Evolutionary conservation across 2,329 filamentous ascomycete genomes (phyloP).

Genomic region (Epicoccum nigrum): DNA sequence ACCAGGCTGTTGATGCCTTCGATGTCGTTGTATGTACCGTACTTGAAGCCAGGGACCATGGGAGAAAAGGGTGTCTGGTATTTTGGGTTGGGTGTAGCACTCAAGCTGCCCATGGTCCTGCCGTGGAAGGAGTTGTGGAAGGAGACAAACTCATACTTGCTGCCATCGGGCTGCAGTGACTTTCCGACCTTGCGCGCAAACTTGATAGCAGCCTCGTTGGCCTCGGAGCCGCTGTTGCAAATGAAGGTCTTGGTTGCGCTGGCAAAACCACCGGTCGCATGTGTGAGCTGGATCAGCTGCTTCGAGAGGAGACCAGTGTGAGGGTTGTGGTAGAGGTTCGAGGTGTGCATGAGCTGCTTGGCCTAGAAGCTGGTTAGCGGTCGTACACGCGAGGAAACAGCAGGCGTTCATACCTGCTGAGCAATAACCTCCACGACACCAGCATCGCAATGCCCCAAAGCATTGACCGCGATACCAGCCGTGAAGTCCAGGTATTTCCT

Average conservation of each 20-base stretch:
- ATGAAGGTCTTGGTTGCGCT: slow-evolving; percentile 82
- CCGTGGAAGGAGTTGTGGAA: slow-evolving; percentile 95
- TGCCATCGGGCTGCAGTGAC: slow-evolving; percentile 69
- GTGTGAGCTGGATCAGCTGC: slow-evolving; percentile 80
- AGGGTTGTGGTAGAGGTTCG: slow-evolving; percentile 95
- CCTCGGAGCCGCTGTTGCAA: slow-evolving; percentile 95
- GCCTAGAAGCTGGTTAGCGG: slow-evolving; percentile 43
- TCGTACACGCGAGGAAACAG: neutral
- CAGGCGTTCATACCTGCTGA: slow-evolving; percentile 68
- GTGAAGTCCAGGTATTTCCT: slow-evolving; percentile 93
- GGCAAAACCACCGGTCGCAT: slow-evolving; percentile 80
- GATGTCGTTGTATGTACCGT: slow-evolving; percentile 85
- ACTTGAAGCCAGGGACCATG: slow-evolving; percentile 92
- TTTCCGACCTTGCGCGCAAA: slow-evolving; percentile 93
- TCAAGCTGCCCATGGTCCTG: slow-evolving; percentile 91
- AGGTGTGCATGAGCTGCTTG: slow-evolving; percentile 83
- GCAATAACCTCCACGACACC: slow-evolving; percentile 76
- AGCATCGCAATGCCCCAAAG: slow-evolving; percentile 86
- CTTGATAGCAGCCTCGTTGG: slow-evolving; percentile 97
- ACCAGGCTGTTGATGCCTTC: slow-evolving; percentile 73
- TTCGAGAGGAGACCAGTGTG: slow-evolving; percentile 92
- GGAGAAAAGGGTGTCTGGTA: slow-evolving; percentile 95
- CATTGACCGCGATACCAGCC: slow-evolving; percentile 93
- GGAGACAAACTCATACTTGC: slow-evolving; percentile 84
- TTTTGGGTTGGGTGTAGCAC: slow-evolving; percentile 97